A percentile compares a stretch with the other conserved stretches of the same genome.
These are phyloP conservation scores for Sclerotinia spermophila DNA, from an alignment of 2,329 filamentous ascomycete genomes.

Conservation along the genomic window DNA sequence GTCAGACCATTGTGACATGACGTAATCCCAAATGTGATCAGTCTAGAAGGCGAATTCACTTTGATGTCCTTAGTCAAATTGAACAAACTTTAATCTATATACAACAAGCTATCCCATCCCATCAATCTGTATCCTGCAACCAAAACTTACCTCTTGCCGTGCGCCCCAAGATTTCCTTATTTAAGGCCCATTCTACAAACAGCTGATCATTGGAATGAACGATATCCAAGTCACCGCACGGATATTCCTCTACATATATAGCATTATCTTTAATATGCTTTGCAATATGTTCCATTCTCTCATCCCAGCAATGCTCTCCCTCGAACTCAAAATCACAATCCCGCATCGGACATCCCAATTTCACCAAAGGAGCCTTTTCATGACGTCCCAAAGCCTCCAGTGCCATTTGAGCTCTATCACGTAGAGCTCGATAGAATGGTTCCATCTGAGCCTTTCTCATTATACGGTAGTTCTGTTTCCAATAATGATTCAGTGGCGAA, in stretches of 20 bases:
- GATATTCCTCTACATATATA: not conserved
- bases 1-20: not conserved
- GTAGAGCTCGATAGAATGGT: not conserved
- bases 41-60: not conserved
- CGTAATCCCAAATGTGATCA: not conserved
- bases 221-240: not conserved
- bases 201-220: not conserved
- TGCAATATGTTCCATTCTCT: not conserved
- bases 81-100: not conserved
- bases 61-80: not conserved
- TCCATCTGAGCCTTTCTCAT: not conserved
- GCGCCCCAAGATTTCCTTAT: not conserved
- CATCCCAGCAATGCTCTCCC: not conserved
- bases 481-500: not conserved
- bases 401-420: not conserved
- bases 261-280: not conserved
- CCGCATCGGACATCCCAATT: not conserved
- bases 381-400: not conserved
- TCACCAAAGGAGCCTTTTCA: not conserved
- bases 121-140: not conserved
- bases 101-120: not conserved
- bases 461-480: not conserved
- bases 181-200: not conserved
- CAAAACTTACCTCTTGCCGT: not conserved
- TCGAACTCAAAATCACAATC: not conserved